These are phyloP conservation scores for Aspergillus sp. DNA, from an alignment of 2,329 filamentous ascomycete species.

Conservation along the genomic window DNA sequence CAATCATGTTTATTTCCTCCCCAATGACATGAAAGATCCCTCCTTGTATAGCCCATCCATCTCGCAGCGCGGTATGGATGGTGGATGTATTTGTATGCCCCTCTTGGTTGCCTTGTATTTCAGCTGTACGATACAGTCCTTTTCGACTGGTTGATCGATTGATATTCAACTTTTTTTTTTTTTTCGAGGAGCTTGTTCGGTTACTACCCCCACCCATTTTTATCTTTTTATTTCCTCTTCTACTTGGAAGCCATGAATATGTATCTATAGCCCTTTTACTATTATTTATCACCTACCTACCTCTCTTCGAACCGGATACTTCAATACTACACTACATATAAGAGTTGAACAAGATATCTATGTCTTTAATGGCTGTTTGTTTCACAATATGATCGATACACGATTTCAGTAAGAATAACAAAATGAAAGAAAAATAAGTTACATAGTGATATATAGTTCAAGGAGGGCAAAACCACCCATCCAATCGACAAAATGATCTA, in stretches of 20 bases:
- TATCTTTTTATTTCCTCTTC: neutral
- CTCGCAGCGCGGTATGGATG: neutral
- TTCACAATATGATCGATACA: no score
- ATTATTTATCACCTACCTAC: neutral
- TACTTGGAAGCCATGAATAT: neutral
- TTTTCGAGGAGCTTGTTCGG: neutral
- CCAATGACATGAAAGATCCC: neutral
- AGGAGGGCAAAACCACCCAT: no score
- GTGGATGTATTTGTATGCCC: constrained; percentile 8
- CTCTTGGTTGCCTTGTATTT: neutral
- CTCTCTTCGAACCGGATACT: neutral
- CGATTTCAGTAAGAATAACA: no score
- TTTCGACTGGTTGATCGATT: neutral
- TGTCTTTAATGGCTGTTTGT: no score
- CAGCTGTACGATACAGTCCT: neutral
- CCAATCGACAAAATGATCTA: neutral
- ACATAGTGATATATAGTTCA: no score
- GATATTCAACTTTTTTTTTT: neutral
- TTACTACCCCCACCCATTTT: no score
- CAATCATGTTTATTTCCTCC: neutral
- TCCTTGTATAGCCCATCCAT: neutral
- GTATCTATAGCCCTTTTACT: constrained; percentile 2
- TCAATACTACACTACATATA: no score
- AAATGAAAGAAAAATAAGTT: no score
- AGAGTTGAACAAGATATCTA: no score